phyloP scores from a whole-genome alignment of 805 yeast species.

The Barnettozyma populi region DNA sequence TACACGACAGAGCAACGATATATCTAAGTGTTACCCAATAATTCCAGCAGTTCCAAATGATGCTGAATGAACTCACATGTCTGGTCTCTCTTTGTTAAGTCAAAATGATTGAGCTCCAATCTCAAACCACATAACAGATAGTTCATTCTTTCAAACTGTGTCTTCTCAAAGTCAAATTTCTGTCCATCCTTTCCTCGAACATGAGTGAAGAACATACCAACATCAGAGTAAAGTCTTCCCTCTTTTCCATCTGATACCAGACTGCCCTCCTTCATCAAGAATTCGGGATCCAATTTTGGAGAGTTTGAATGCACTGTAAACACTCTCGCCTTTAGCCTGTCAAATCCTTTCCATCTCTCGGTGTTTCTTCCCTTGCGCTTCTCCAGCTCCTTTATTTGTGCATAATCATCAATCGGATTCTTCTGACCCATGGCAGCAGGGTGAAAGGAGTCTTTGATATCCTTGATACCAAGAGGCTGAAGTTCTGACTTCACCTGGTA shows the following conservation, averaged over 20 bases:
- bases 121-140: constrained; percentile 45
- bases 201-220: constrained; percentile 24
- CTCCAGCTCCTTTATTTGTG: constrained; percentile 5
- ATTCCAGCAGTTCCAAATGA: constrained; percentile 41
- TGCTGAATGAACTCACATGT: constrained; percentile 42
- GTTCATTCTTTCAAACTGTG: constrained; percentile 51
- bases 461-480: not conserved
- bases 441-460: not conserved
- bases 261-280: constrained; percentile 18
- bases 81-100: constrained; percentile 32
- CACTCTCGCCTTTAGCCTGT: constrained; percentile 13
- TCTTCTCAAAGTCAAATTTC: constrained; percentile 43
- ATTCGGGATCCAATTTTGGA: constrained; percentile 31
- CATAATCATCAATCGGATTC: constrained; percentile 27
- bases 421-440: constrained; percentile 25
- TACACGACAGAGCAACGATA: no score
- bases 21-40: no score
- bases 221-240: constrained; percentile 21
- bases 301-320: constrained; percentile 34
- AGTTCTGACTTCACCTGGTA: not conserved
- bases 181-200: constrained; percentile 8
- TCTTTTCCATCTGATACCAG: constrained; percentile 13
- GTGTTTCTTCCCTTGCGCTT: not conserved
- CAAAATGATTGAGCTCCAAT: constrained; percentile 38
- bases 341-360: constrained; percentile 8